These are phyloP conservation scores for Scedosporium minutisporum DNA, from an alignment of 2,329 filamentous ascomycete species.

Conservation along the genomic window DNA sequence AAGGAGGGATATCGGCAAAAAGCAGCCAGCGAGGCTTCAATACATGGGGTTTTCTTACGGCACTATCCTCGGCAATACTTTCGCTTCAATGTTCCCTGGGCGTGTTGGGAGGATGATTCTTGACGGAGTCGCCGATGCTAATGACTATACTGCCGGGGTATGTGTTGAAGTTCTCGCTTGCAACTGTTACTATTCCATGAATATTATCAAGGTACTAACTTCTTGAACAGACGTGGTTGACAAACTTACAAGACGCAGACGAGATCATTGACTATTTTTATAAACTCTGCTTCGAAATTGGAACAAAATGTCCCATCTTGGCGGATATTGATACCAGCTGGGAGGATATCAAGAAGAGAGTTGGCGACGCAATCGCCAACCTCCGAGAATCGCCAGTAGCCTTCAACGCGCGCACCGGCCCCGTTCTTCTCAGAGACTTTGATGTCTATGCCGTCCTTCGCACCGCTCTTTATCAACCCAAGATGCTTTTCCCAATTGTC, in stretches of 20 bases:
- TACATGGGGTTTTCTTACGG: constrained; percentile 43
- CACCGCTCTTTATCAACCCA: constrained; percentile 20
- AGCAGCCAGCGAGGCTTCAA: constrained; percentile 21
- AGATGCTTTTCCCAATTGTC: constrained; percentile 9
- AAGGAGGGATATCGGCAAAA: not conserved
- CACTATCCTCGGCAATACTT: constrained; percentile 25
- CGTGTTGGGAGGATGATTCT: constrained; percentile 31
- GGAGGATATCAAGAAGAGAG: constrained; percentile 11
- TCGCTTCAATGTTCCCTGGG: constrained; percentile 25
- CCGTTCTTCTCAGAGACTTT: constrained; percentile 18
- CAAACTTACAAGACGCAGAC: constrained; percentile 27
- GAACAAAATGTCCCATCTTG: constrained; percentile 8
- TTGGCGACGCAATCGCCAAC: constrained; percentile 19
- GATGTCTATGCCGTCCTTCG: constrained; percentile 21
- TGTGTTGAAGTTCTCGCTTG: constrained; percentile 9
- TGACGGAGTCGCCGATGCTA: constrained; percentile 26
- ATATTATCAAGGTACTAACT: not conserved
- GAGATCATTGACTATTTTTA: constrained; percentile 23
- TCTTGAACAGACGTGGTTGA: constrained; percentile 20
- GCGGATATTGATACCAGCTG: constrained; percentile 2
- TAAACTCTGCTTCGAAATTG: constrained; percentile 23
- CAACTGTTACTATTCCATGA: not conserved
- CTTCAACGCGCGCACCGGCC: constrained; percentile 12
- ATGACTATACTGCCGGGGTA: constrained; percentile 25
- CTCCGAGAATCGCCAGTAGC: constrained; percentile 19